Evolutionary conservation across 148 eudicot species (phyloP).

Genomic region (Camellia japonica): DNA sequence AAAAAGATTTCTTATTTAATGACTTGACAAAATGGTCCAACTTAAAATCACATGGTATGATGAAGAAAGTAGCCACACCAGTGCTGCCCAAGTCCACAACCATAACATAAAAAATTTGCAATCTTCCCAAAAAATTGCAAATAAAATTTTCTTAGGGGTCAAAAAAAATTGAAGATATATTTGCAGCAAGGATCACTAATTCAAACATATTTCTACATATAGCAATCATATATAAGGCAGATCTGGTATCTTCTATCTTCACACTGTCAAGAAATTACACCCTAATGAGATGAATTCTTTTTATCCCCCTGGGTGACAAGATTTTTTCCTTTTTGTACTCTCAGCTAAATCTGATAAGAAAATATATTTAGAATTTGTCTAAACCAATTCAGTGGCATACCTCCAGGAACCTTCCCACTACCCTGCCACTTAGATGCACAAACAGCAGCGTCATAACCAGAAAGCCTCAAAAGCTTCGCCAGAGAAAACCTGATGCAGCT

Average conservation of each 20-base stretch:
- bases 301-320: background rate
- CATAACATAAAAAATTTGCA: background rate
- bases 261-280: background rate
- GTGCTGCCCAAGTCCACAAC: background rate
- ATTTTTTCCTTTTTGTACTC: background rate
- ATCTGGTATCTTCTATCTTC: background rate
- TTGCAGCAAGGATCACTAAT: background rate
- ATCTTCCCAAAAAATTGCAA: too few species aligned
- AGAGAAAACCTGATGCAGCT: slow-evolving; percentile 74
- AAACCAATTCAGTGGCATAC: slow-evolving; percentile 26
- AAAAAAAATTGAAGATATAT: too few species aligned
- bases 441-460: slow-evolving; percentile 89
- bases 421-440: slow-evolving; percentile 84
- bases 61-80: background rate
- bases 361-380: background rate
- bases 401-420: slow-evolving; percentile 78
- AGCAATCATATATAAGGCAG: background rate
- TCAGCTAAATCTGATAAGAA: background rate
- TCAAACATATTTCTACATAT: background rate
- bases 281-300: background rate
- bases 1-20: background rate
- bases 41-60: background rate
- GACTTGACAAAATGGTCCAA: background rate
- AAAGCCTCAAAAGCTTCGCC: slow-evolving; percentile 74
- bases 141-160: too few species aligned